Evolutionary conservation across 2,329 filamentous ascomycete species (phyloP).

Genomic region (Mycogone perniciosa): DNA sequence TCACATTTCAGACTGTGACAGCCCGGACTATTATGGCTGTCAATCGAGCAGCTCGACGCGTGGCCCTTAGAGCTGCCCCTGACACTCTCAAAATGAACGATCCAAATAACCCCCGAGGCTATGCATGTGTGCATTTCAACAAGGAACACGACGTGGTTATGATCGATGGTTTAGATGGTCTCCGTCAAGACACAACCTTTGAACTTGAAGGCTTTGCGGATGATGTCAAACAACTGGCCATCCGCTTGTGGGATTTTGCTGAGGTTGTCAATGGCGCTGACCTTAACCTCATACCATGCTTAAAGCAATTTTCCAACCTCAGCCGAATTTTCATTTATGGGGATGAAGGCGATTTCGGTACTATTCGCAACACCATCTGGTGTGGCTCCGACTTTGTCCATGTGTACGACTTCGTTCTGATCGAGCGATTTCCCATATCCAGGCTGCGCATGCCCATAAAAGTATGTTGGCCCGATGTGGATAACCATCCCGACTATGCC

Average conservation of each 20-base stretch:
- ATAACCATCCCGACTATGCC: constrained; percentile 25
- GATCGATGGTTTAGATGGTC: constrained; percentile 14
- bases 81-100: constrained; percentile 25
- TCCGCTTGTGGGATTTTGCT: constrained; percentile 12
- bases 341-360: accelerated
- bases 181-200: neutral
- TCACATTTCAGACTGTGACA: constrained; percentile 24
- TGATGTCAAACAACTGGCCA: constrained; percentile 24
- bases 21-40: constrained; percentile 28
- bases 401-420: constrained; percentile 21
- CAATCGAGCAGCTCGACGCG: constrained; percentile 30
- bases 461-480: constrained; percentile 30
- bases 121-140: constrained; percentile 25
- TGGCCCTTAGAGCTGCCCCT: constrained; percentile 27
- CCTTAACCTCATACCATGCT: constrained; percentile 1
- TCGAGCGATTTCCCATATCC: constrained; percentile 19
- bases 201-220: constrained; percentile 23
- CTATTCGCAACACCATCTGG: constrained; percentile 23
- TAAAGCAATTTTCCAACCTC: constrained; percentile 20
- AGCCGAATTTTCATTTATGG: constrained; percentile 21
- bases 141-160: constrained; percentile 26
- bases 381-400: constrained; percentile 25
- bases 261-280: neutral
- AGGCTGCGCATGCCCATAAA: constrained; percentile 22
- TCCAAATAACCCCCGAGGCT: constrained; percentile 12